A percentile compares a stretch with the other conserved stretches of the same genome.
Evolutionary conservation across 1,284 basidiomycete genomes (phyloP).

Genomic region (Albatrellus sp.): DNA sequence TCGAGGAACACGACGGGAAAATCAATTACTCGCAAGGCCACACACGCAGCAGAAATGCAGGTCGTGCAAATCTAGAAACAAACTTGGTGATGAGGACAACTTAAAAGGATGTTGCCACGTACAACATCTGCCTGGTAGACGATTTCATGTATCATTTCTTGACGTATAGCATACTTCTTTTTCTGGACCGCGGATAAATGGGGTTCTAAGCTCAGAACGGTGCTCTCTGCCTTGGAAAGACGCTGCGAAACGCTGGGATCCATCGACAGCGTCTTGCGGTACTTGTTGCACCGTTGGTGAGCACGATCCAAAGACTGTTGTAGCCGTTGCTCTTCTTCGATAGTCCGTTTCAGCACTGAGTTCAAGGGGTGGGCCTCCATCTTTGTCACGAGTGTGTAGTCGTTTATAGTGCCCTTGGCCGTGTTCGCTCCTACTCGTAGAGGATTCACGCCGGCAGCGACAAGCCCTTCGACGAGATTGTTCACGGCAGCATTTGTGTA

Average conservation of each 20-base stretch:
- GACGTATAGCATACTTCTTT: constrained; percentile 35
- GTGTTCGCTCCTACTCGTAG: constrained; percentile 66
- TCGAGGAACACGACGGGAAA: constrained; percentile 92
- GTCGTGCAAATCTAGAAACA: constrained; percentile 68
- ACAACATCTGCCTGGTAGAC: constrained; percentile 63
- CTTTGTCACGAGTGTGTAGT: constrained; percentile 57
- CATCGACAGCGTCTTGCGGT: constrained; percentile 10
- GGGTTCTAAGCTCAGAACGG: constrained; percentile 23
- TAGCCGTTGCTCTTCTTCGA: constrained; percentile 18
- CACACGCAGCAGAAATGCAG: constrained; percentile 61
- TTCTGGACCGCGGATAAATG: constrained; percentile 22
- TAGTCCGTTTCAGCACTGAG: constrained; percentile 26
- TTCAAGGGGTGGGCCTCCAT: constrained; percentile 52
- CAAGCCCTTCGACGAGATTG: constrained; percentile 73
- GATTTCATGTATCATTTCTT: constrained; percentile 49
- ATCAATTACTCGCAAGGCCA: constrained; percentile 54
- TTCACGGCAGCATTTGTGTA: constrained; percentile 96
- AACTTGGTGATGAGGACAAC: background rate
- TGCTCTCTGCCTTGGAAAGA: constrained; percentile 28
- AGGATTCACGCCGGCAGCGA: constrained; percentile 52
- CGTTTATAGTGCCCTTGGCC: constrained; percentile 42
- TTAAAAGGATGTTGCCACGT: constrained; percentile 19
- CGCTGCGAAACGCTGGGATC: constrained; percentile 6
- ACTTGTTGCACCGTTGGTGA: constrained; percentile 15
- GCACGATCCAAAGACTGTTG: constrained; percentile 14